phyloP scores from a whole-genome alignment of 495 filamentous ascomycete species.

The Xylaria sp. region DNA sequence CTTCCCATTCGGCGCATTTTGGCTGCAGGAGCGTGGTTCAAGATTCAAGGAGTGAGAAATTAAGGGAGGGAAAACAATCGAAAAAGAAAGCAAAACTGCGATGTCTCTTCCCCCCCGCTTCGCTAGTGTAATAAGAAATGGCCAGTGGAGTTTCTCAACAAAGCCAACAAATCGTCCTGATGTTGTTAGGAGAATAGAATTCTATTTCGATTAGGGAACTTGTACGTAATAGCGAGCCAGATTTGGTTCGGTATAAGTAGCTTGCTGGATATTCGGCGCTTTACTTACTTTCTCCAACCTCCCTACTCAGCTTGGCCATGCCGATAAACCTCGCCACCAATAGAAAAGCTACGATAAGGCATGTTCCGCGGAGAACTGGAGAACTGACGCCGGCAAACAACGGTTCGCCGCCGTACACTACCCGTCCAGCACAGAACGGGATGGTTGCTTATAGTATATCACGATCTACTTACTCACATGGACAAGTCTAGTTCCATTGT shows the following conservation, averaged over 20 bases:
- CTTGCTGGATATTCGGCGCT: slow-evolving; percentile 12
- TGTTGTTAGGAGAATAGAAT: background rate
- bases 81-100: background rate
- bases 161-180: background rate
- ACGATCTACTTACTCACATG: background rate
- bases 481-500: slow-evolving; percentile 1
- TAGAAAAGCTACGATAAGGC: background rate
- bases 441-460: background rate
- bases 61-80: background rate
- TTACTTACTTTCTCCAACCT: slow-evolving; percentile 6
- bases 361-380: slow-evolving; percentile 5
- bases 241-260: background rate
- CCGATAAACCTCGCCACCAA: slow-evolving; percentile 11
- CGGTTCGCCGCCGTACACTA: background rate
- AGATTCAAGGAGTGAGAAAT: background rate
- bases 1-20: background rate
- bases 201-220: slow-evolving; percentile 30
- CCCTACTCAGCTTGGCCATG: slow-evolving; percentile 6
- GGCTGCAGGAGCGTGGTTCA: background rate
- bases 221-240: slow-evolving; percentile 44
- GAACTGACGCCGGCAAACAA: background rate
- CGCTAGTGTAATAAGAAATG: background rate
- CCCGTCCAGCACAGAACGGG: background rate
- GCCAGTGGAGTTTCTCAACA: background rate
- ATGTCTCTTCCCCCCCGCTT: background rate